Evolutionary conservation across 2,329 filamentous ascomycete genomes (phyloP).

Genomic region (Colletotrichum filicis): DNA sequence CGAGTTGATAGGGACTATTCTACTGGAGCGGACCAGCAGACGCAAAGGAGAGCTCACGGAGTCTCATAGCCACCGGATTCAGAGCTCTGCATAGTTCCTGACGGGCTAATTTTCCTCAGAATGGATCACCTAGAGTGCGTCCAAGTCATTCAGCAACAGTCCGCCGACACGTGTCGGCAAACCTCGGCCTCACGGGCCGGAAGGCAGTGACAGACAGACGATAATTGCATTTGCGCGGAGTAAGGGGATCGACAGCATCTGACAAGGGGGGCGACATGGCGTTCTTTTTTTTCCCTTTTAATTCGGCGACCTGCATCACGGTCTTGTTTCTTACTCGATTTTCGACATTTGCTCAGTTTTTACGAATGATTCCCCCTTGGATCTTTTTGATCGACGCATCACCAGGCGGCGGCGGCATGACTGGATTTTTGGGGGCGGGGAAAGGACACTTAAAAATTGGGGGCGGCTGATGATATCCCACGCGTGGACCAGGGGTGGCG

Average conservation of each 20-base stretch:
- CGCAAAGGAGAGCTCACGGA: conserved; percentile 65
- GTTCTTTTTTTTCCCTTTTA: conserved; percentile 3
- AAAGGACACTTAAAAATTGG: conserved; percentile 2
- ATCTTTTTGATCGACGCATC: background rate
- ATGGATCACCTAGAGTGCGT: conserved; percentile 15
- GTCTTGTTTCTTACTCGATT: background rate
- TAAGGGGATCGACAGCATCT: conserved; percentile 22
- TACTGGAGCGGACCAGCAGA: conserved; percentile 86
- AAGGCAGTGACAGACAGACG: conserved; percentile 3
- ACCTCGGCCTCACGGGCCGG: conserved; percentile 28
- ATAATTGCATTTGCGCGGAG: conserved; percentile 26
- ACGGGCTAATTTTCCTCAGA: conserved; percentile 1
- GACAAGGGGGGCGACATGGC: conserved; percentile 11
- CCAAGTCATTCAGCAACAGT: conserved; percentile 18
- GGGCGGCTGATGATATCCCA: conserved; percentile 28
- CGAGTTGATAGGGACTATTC: conserved; percentile 73
- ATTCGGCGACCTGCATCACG: background rate
- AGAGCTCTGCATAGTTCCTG: conserved; percentile 63
- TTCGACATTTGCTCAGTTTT: background rate
- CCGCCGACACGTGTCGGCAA: conserved; percentile 25
- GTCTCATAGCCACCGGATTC: conserved; percentile 69
- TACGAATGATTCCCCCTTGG: background rate
- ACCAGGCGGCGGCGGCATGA: background rate
- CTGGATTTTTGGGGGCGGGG: background rate
- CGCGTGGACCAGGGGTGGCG: conserved; percentile 13